Percentiles rank a stretch among this genome's conserved stretches.
These are phyloP conservation scores for Ceratobasidium sp. DNA, from an alignment of 1,284 basidiomycete species.

Conservation along the genomic window DNA sequence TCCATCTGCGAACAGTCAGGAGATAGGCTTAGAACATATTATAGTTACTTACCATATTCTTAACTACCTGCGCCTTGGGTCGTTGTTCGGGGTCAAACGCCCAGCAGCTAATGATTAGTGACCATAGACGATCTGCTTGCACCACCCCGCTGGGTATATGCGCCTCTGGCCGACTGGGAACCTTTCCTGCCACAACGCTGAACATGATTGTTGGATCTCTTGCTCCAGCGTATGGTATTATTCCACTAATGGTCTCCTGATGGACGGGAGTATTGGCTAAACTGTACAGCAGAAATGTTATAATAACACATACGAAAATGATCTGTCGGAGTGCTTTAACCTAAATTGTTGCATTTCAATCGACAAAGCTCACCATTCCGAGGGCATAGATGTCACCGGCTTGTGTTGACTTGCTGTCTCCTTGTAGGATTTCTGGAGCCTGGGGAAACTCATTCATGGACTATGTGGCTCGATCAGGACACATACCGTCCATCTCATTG, in stretches of 20 bases:
- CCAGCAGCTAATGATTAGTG: conserved; percentile 12
- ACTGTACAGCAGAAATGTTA: neutral
- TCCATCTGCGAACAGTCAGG: too few relatives aligned
- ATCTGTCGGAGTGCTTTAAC: conserved; percentile 4
- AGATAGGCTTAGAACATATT: too few relatives aligned
- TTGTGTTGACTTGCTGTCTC: neutral
- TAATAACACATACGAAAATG: neutral
- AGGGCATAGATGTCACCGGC: conserved; percentile 9
- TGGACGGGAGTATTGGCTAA: too few relatives aligned
- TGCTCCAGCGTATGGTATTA: too few relatives aligned
- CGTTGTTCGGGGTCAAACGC: neutral
- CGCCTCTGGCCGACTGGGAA: neutral
- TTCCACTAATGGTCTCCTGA: too few relatives aligned
- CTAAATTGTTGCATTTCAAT: neutral
- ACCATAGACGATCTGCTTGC: conserved; percentile 5
- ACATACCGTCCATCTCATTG: conserved; percentile 6
- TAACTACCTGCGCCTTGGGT: too few relatives aligned
- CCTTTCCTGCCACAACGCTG: too few relatives aligned
- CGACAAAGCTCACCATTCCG: conserved; percentile 16
- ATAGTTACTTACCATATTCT: too few relatives aligned
- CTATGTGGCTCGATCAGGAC: neutral
- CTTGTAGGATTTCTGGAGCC: conserved; percentile 7
- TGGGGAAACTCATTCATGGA: neutral
- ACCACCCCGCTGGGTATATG: neutral
- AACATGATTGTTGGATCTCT: too few relatives aligned